Base-by-base conservation (phyloP, 345 rosid species). In the Brassica juncea region DNA sequence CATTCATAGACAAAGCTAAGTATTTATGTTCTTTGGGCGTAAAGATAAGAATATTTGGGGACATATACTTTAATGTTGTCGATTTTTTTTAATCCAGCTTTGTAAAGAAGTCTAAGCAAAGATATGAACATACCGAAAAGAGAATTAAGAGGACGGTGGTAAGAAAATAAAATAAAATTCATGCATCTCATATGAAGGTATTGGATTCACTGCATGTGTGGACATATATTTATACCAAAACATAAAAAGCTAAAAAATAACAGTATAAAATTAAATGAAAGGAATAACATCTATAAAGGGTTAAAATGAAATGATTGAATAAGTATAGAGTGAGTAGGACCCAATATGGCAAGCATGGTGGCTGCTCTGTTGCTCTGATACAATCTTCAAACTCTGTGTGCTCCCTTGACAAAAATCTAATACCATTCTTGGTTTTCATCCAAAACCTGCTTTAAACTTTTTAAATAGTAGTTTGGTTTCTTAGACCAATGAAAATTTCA, bases 141-240 rank as follows among this genome's bases (percentile, higher is more conserved):
- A 4, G 2, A 72, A 21, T 10, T 65, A 34, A 63, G 64, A 71
- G n/a, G 27, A 64, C 55, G 66, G 28, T 66, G n/a, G 59, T 61
- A 67, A 12, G 4, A n/a, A 8, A 54, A 8, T 9, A 3, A 42
- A 44, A 7, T 5, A 69, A 61, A 77, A 67, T 79, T 25, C 74
- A 79, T 67, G 82, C 78, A 73, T 79, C 77, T 73, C 31, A 12
- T 66, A 61, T 72, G 9, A 72, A 16, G 63, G 60, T 60, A 14
- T 79, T 60, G 62, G 77, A 73, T 79, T 67, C 82, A 79, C 47
- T 79, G 82, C 73, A 59, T 32, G 70, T 79, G 66, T 77, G 57
- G 57, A 49, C 57, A 49, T 49, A n/a, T 55, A 1, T 28, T 28
- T 28, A 11, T 5, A 5, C 16, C 3, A 23, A 55, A 74, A 54